Percentiles rank a stretch among this genome's conserved stretches.
These are phyloP conservation scores for Scutellaria baicalensis DNA, from an alignment of 257 asterid species.

Conservation along the genomic window DNA sequence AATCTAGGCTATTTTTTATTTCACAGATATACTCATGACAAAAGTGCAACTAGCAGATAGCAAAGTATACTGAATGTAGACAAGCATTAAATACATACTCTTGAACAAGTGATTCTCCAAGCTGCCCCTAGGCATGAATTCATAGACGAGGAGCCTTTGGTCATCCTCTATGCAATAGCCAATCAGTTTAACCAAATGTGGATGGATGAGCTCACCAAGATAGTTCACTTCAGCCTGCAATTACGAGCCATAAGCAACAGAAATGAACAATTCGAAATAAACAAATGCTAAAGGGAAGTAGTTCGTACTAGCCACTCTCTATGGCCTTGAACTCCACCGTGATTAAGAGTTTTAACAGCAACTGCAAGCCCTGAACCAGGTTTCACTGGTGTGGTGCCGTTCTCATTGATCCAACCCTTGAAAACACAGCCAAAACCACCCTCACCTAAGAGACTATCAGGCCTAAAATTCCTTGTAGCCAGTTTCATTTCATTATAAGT, in stretches of 20 bases:
- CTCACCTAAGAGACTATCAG: conserved; percentile 73
- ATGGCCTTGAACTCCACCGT: conserved; percentile 88
- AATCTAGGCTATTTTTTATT: neutral
- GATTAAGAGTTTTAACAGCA: conserved; percentile 85
- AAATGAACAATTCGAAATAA: neutral
- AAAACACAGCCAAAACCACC: conserved; percentile 94
- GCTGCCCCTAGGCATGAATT: conserved; percentile 90
- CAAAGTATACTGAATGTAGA: neutral
- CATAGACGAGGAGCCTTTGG: conserved; percentile 80
- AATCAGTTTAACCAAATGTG: conserved; percentile 66
- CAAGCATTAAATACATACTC: conserved; percentile 36
- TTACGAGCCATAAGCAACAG: conserved; percentile 1
- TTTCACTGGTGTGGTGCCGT: conserved; percentile 52
- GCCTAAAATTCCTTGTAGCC: conserved; percentile 70
- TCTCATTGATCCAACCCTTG: conserved; percentile 85
- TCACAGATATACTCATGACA: neutral
- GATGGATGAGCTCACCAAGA: conserved; percentile 77
- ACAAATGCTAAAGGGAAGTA: neutral
- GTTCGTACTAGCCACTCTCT: conserved; percentile 78
- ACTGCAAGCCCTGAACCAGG: conserved; percentile 77
- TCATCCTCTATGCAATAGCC: conserved; percentile 86
- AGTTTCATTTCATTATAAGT: conserved; percentile 52
- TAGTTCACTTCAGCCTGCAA: conserved; percentile 77
- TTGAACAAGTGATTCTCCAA: conserved; percentile 91
- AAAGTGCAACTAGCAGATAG: neutral